Percentiles rank a stretch among this genome's conserved stretches.
Evolutionary conservation across 306 rosid species (phyloP).

Genomic region (Vigna unguiculata): DNA sequence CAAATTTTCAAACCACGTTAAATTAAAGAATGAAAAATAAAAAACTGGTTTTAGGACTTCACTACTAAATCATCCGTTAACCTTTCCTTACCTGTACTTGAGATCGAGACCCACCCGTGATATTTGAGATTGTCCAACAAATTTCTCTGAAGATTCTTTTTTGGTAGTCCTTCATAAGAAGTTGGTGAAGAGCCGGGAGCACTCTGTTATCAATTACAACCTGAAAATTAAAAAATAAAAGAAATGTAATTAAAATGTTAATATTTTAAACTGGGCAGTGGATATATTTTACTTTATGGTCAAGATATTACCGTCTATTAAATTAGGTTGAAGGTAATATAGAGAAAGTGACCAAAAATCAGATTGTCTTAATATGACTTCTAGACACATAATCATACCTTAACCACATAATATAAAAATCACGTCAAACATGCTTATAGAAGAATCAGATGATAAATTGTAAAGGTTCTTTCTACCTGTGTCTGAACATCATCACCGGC

Average conservation of each 20-base stretch:
- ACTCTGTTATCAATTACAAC: not conserved
- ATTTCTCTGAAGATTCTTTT: not conserved
- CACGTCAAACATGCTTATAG: not conserved
- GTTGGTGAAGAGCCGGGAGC: not conserved
- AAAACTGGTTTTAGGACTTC: not conserved
- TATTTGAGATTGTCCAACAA: constrained; percentile 1
- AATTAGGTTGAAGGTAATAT: not conserved
- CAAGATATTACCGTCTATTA: too few species aligned
- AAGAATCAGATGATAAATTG: not conserved
- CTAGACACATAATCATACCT: not conserved
- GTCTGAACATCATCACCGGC: not conserved
- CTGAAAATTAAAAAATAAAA: not conserved
- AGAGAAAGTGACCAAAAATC: not conserved
- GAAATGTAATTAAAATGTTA: too few species aligned
- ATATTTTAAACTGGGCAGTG: too few species aligned
- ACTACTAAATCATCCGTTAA: not conserved
- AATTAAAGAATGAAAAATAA: not conserved
- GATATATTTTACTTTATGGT: too few species aligned
- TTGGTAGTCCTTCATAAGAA: not conserved
- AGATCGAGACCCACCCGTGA: not conserved
- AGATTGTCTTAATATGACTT: too few species aligned
- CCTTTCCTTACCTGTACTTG: constrained; percentile 2
- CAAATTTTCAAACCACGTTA: not conserved
- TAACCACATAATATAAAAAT: not conserved
- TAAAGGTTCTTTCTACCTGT: not conserved